Percentiles rank a stretch among this genome's conserved stretches.
These are phyloP conservation scores for Aspergillus sp. DNA, from an alignment of 2,329 filamentous ascomycete species.

Conservation along the genomic window DNA sequence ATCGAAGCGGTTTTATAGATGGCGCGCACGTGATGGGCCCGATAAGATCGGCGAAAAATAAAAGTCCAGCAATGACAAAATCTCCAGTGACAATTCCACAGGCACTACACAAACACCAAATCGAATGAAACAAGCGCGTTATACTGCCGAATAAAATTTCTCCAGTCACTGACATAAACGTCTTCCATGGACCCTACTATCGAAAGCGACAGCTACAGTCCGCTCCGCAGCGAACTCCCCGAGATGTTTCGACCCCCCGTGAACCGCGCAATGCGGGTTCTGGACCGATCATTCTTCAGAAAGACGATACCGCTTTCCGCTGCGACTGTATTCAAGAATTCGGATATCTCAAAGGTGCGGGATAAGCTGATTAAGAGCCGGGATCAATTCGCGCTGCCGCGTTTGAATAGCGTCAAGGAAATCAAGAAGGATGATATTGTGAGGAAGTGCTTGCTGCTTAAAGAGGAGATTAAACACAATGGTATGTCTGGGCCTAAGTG, in stretches of 20 bases:
- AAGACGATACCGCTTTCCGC: constrained; percentile 75
- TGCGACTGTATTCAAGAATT: constrained; percentile 72
- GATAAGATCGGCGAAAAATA: constrained; percentile 19
- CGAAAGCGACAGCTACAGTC: constrained; percentile 15
- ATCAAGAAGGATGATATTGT: constrained; percentile 51
- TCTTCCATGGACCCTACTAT: constrained; percentile 17
- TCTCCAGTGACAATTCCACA: neutral
- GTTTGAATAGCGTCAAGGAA: constrained; percentile 60
- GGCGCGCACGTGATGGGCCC: constrained; percentile 26
- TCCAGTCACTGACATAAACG: neutral
- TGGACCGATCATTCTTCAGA: constrained; percentile 82
- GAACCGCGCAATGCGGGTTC: constrained; percentile 72
- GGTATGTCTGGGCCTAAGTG: constrained; percentile 33
- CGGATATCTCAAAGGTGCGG: constrained; percentile 71
- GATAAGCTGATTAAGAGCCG: constrained; percentile 63
- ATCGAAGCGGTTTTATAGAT: neutral
- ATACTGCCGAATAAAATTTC: neutral
- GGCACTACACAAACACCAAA: neutral
- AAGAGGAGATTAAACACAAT: constrained; percentile 38
- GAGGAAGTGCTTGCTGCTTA: constrained; percentile 41
- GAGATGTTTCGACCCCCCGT: constrained; percentile 75
- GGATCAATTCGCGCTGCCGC: constrained; percentile 65
- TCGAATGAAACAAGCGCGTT: neutral
- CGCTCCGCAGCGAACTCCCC: constrained; percentile 28
- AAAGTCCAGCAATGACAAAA: neutral